Evolutionary conservation across 2,329 filamentous ascomycete genomes (phyloP).

Genomic region (Fusarium udum): DNA sequence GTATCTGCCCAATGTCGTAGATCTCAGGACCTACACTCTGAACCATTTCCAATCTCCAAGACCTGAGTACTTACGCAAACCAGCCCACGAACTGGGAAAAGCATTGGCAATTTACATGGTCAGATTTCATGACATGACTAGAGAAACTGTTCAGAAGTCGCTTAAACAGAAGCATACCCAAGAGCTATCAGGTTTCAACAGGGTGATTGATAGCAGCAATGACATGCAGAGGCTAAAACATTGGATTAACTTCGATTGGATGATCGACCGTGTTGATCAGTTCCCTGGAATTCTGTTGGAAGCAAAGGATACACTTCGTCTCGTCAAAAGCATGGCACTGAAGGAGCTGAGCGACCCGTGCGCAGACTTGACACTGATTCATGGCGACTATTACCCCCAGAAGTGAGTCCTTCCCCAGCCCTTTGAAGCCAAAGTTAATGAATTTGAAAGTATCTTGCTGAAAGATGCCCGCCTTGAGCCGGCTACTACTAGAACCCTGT

Average conservation of each 20-base stretch:
- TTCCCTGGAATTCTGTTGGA: neutral
- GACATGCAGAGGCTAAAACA: conserved; percentile 6
- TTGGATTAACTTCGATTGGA: conserved; percentile 3
- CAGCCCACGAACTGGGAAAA: neutral
- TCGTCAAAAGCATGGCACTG: neutral
- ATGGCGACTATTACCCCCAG: conserved; percentile 1
- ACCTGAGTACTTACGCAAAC: neutral
- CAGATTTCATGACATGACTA: neutral
- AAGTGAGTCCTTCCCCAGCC: neutral
- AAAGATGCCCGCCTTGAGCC: neutral
- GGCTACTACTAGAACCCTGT: neutral
- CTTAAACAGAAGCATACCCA: accelerated
- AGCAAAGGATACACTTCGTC: neutral
- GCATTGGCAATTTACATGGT: neutral
- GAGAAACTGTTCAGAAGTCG: neutral
- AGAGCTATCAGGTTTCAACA: too few species aligned
- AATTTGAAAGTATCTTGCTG: neutral
- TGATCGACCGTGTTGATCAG: neutral
- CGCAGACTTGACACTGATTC: neutral
- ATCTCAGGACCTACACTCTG: neutral
- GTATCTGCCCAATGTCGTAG: neutral
- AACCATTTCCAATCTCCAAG: neutral
- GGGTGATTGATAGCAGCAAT: neutral
- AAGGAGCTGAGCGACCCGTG: neutral
- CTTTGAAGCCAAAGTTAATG: neutral